Evolutionary conservation across 2,329 filamentous ascomycete species (phyloP).

Genomic region (Arachnomyces sp.): DNA sequence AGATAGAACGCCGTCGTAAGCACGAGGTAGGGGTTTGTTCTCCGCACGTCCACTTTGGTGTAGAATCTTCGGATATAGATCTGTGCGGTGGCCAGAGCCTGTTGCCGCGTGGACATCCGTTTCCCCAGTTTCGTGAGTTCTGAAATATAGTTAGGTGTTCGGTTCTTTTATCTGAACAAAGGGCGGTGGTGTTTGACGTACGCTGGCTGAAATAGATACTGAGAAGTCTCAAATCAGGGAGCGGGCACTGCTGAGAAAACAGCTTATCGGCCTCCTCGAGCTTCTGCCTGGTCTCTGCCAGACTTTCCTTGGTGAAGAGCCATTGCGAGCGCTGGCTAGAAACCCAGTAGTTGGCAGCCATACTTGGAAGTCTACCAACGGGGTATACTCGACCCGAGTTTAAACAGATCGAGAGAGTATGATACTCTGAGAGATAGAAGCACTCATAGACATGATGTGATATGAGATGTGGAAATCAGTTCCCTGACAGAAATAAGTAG

Average conservation of each 20-base stretch:
- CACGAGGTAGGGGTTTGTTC: constrained; percentile 87
- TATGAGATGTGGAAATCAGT: too few relatives aligned
- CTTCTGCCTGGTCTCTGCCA: constrained; percentile 64
- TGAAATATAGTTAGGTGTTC: constrained; percentile 24
- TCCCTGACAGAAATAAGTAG: too few relatives aligned
- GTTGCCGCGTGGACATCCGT: constrained; percentile 75
- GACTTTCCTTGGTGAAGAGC: constrained; percentile 77
- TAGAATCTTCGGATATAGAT: constrained; percentile 94
- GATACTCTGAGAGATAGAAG: too few relatives aligned
- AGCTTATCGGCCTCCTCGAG: constrained; percentile 69
- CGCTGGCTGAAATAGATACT: constrained; percentile 90
- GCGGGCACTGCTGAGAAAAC: constrained; percentile 66
- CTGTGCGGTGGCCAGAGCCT: constrained; percentile 87
- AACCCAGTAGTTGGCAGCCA: constrained; percentile 96
- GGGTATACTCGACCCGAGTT: too few relatives aligned
- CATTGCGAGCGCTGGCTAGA: constrained; percentile 86
- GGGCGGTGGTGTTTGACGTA: constrained; percentile 37
- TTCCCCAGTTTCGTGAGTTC: constrained; percentile 77
- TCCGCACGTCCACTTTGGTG: constrained; percentile 77
- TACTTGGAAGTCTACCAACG: constrained; percentile 30
- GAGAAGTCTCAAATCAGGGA: constrained; percentile 73
- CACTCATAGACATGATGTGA: too few relatives aligned
- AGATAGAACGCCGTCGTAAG: constrained; percentile 90
- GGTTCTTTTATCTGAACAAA: background rate
- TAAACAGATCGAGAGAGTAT: too few relatives aligned